These are phyloP conservation scores for Venturia aucupariae DNA, from an alignment of 2,329 filamentous ascomycete species.

Conservation along the genomic window DNA sequence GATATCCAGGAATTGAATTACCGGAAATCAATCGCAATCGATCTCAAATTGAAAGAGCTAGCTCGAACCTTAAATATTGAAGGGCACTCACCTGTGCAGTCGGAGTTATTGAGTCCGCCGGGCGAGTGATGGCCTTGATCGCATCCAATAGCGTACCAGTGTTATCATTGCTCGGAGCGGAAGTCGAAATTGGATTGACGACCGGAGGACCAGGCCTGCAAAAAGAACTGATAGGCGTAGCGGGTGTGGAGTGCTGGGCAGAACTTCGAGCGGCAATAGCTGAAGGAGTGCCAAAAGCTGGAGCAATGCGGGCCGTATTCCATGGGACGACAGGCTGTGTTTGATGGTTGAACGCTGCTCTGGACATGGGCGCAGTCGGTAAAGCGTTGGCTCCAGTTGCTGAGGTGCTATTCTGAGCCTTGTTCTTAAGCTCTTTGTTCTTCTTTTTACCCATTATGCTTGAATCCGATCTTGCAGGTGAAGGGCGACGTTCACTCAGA, in stretches of 20 bases:
- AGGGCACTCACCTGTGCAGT: neutral
- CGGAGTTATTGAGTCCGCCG: neutral
- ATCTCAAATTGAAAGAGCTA: too few species aligned
- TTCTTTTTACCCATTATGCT: conserved; percentile 1
- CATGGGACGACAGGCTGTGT: neutral
- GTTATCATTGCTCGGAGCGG: neutral
- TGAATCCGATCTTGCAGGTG: neutral
- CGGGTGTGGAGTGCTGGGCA: neutral
- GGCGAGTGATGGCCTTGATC: neutral
- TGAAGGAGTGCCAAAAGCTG: neutral
- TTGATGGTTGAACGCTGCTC: neutral
- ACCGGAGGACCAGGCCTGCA: neutral
- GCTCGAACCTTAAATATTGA: too few species aligned
- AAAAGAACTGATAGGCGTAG: neutral
- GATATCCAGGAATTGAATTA: too few species aligned
- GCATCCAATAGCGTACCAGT: neutral
- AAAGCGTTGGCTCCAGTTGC: neutral
- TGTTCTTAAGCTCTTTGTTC: neutral
- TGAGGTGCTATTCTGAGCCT: neutral
- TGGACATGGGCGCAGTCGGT: neutral
- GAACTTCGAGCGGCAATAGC: neutral
- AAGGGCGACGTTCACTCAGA: neutral
- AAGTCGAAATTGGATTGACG: neutral
- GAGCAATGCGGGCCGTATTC: neutral
- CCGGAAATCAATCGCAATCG: too few species aligned